Evolutionary conservation across 768 basidiomycete species (phyloP).

Genomic region (Pholiota molesta): DNA sequence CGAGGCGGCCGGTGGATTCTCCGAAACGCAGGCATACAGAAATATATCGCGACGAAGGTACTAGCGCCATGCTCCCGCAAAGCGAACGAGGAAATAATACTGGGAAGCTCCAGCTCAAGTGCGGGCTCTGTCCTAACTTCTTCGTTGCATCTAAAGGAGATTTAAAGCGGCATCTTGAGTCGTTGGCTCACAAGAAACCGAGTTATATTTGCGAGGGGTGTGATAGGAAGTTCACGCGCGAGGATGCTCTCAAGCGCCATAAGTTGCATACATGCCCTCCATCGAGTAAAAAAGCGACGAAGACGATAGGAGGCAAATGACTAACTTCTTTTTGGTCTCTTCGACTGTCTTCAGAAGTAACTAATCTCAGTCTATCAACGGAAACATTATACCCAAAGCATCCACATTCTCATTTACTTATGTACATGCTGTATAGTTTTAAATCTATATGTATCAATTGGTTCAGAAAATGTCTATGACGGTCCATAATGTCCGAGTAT

Average conservation of each 20-base stretch:
- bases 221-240: constrained; percentile 5
- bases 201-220: constrained; percentile 2
- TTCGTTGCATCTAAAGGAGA: constrained; percentile 4
- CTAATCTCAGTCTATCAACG: too few relatives aligned
- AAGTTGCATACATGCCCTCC: neutral
- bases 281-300: neutral
- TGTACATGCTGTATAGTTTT: too few relatives aligned
- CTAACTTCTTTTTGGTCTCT: too few relatives aligned
- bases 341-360: too few relatives aligned
- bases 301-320: too few relatives aligned
- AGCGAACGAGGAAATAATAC: too few relatives aligned
- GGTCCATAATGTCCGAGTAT: neutral
- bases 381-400: too few relatives aligned
- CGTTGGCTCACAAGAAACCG: constrained; percentile 1
- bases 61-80: too few relatives aligned
- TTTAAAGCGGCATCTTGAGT: constrained; percentile 10
- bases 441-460: neutral
- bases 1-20: too few relatives aligned
- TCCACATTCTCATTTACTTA: too few relatives aligned
- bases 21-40: too few relatives aligned
- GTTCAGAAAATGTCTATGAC: neutral
- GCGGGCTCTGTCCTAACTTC: constrained; percentile 1
- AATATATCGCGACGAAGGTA: too few relatives aligned
- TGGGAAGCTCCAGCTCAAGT: neutral
- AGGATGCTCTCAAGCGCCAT: constrained; percentile 9